Evolutionary conservation across 306 rosid species (phyloP), one percentile per base, ranked within the genome.

Genomic region (Hylodesmum podocarpum): DNA sequence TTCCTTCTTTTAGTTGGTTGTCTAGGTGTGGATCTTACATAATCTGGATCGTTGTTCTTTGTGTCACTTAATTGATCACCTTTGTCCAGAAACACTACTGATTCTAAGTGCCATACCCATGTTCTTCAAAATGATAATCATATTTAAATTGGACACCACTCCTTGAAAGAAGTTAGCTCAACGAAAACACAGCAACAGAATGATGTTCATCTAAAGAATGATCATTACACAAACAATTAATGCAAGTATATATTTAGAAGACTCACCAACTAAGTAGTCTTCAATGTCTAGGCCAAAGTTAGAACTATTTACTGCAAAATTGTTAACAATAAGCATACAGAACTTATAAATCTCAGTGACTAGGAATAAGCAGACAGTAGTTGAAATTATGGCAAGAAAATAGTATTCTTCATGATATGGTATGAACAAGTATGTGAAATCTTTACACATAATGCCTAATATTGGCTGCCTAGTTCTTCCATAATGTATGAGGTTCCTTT

Each of bases 241-340:
- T 53, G 83, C 70, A 76, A 65, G n/a, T 15, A 25, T 33, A 61
- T 15, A 62, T 12, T 31, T 33, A 58, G 59, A 49, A 72, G 68
- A 79, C 97, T 87, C 72, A 92, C 97, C 97, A 66, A 87, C 31
- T 53, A 95, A 91, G 83, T 95, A 95, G 85, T 95, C 98, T 81
- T 95, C 98, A 73, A 92, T 27, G 72, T 95, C 98, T 73, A 95
- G 82, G 61, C 75, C 76, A 84, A 95, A 95, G 54, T 90, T 97
- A 11, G 86, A 82, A 74, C 80, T 80, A 75, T 86, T 81, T 87
- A 92, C 98, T 92, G 92, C 90, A 81, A 73, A 65, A 47, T 79
- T 37, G 31, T 62, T 19, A 72, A 83, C 73, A 66, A 61, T 47
- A 62, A 47, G 16, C 57, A 65, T n/a, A 25, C 5, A 57, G 9